Evolutionary conservation across 257 asterid genomes (phyloP), one percentile per base, ranked within the genome.

Genomic region (Ballota nigra): DNA sequence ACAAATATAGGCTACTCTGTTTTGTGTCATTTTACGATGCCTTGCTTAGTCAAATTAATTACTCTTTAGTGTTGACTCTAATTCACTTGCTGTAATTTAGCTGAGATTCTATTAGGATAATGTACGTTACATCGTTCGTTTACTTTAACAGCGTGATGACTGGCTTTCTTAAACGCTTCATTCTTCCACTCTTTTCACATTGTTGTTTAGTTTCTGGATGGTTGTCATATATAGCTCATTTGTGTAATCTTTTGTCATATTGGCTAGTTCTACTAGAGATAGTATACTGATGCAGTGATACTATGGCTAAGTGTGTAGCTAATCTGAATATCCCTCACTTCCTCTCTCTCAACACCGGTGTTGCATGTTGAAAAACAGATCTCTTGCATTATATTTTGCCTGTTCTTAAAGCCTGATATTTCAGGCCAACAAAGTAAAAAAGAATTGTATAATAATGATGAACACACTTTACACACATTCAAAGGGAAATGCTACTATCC

Each of bases 361-460:
- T 59, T 58, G 64, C 6, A 12, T 16, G 1, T 19, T 15, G 5
- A 9, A 33, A 5, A 33, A 34, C 29, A 61, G 6, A 33, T 20
- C 18, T 29, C 29, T 33, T 9, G 15, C 13, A 61, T 34, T 18
- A 34, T 9, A 15, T 45, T 18, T 11, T 15, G 7, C 24, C 73
- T 43, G 24, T 22, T 34, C 2, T 5, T 66, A 38, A 20, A 38
- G 59, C 13, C 13, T 36, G 67, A 64, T 8, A 56, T 23, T 36
- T 26, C 34, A 66, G 41, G 51, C 9, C 24, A 65, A 36, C 12
- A 12, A 8, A 53, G 63, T 20, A 13, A 53, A 20, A 38, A 24
- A n/a, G n/a, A n/a, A 28, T 36, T 67, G 47, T 43, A 43, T 36
- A 56, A 60, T 52, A 64, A 31, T 66, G 20, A 5, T 28, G 77